Evolutionary conservation across 2,329 filamentous ascomycete genomes (phyloP), one percentile per base, ranked within the genome.

Genomic region (Annulohypoxylon truncatum): DNA sequence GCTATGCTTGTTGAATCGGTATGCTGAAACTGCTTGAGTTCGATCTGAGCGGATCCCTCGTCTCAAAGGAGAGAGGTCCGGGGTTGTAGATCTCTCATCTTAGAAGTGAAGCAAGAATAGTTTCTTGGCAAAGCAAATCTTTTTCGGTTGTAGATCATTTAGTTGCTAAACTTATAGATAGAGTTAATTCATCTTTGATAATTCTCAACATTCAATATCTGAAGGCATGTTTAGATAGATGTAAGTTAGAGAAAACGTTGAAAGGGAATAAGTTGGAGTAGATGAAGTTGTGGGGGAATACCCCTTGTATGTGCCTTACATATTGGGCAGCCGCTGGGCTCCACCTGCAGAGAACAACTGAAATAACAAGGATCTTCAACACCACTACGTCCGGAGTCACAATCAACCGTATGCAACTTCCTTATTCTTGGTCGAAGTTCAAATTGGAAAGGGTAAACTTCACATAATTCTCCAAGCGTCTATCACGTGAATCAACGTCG

Each of bases 11-110:
- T 44, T 33, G 52, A 61, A 65, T 61, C 59, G 63, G 50, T 56
- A 35, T 40, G 58, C 63, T 73, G 71, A 73, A 73, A 73, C 71
- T n/a, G 58, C 62, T 71, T 55, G 33, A 57, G 71, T 73, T 67
- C 61, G 71, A 68, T 70, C 70, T 55, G 59, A 61, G 70, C 71
- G 67, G 69, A 68, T 47, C 67, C 62, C 62, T 48, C 62, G 67
- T 70, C 71, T 70, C 70, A 64, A 66, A 48, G 38, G 29, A 38
- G 58, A 62, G 47, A 38, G 13, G 60, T 35, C 63, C 59, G 10
- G 67, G 64, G 57, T 53, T 22, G 18, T 47, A 66, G 35, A 62
- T 57, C 57, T 28, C 62, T 50, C 38, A 31, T 57, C 57, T 28
- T 54, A 50, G 35, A 20, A 55, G 42, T 13, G 48, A 42, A 26